Evolutionary conservation across 441 rosid species (phyloP), one percentile per base, ranked within the genome.

Genomic region (Populus trichocarpa): DNA sequence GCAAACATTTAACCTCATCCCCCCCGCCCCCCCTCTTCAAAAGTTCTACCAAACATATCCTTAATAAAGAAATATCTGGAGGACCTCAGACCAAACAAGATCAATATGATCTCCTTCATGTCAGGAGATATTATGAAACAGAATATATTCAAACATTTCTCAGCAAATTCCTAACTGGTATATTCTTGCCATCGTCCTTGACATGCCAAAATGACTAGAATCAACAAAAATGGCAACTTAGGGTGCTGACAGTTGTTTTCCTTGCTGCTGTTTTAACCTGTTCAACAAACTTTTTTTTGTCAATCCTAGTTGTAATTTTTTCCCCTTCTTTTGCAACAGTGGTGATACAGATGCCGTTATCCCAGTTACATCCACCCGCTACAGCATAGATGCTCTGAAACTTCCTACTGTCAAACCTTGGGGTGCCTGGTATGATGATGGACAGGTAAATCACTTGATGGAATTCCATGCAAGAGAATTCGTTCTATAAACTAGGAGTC

Each of bases 281-380:
- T 25, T 46, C 46, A 28, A 65, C 5, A 23, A 53, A 28, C 42
- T 50, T 46, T 70, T 22, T 69, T 14, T 38, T 78, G 28, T 69
- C 57, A 59, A 66, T 73, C 35, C 36, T 61, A 6, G 23, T 75
- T 72, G 63, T 64, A 30, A 46, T 30, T 42, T 61, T 50, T 32
- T 25, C 3, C 67, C 46, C 53, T 81, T 40, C 57, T 33, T 18
- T 4, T 69, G 61, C 61, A 38, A 77, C 86, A 92, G 98, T 75
- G 99, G 99, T 25, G 93, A 96, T 78, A 92, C 98, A 10, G 99
- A 96, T 85, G 89, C 95, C 42, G 86, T 93, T 23, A 83, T 96
- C 81, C 99, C 99, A 46, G 83, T 96, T 73, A 96, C 99, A 42
- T 90, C 98, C 66, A 93, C 98, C 26, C 94, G 98, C 16, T 91